Base-by-base conservation (phyloP, 2,329 filamentous ascomycete species). In the Hymenoscyphus infarciens region DNA sequence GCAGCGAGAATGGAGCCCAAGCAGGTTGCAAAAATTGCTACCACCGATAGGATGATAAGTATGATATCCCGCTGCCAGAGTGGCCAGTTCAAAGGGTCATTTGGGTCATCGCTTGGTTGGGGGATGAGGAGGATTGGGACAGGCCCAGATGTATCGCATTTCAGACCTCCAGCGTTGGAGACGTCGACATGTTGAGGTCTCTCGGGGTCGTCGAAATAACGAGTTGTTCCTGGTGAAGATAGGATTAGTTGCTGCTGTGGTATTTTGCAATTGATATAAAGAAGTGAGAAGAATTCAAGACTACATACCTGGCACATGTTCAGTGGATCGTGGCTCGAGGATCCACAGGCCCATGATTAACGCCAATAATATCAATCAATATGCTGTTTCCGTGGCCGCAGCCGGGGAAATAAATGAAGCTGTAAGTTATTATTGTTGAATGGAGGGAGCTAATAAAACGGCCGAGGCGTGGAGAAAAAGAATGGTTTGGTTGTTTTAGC, bases 81-180 rank as follows among this genome's bases (percentile, higher is more conserved):
- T 25, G 92, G 89, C 93, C 92, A 97, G 71, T 90, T 91, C 85
- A 97, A 80, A 33, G 92, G 93, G 76, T 97, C 93, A 74, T 96
- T 94, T 3, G 91, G 91, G 74, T 96, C 91, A 75, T 96, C 89
- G 66, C 88, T 93, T 2, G 94, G 94, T 73, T 97, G 94, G 5
- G 94, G 94, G 5, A 96, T 89, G 35, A 97, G 84, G 69, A 97
- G 90, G 70, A 94, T 89, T 58, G 87, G 85, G 19, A 82, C 76
- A 19, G 81, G 79, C 38, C 90, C 88, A 66, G 81, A 87, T 59
- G 76, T 82, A 75, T 93, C 90, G 75, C 87, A 90, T 76, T 95
- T 96, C 69, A 95, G 76, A 64, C 79, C 78, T 29, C 79, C 74
- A 55, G 74, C 76, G 19, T 52, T 52, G 55, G 75, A 78, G 64